phyloP scores from a whole-genome alignment of 2,329 filamentous ascomycete species.

The Didymella segeticola region DNA sequence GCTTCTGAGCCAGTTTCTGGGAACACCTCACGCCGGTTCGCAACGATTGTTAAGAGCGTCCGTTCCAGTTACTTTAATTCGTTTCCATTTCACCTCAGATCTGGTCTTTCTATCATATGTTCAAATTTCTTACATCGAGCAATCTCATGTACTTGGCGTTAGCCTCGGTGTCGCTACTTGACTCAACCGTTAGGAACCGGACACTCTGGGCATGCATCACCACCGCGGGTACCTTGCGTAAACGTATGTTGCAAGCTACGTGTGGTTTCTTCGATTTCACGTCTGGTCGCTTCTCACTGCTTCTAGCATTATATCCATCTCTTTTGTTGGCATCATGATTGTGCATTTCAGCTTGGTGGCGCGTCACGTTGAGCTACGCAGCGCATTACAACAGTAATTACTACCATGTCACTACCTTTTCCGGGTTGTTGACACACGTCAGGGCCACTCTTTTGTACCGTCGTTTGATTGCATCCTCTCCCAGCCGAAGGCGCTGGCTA shows the following conservation, averaged over 20 bases:
- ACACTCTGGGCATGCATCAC: neutral
- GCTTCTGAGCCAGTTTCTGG: slow-evolving; percentile 7
- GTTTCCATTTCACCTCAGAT: too few relatives aligned
- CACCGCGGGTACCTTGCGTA: neutral
- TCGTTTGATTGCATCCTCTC: neutral
- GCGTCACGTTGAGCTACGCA: neutral
- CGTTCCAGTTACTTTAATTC: too few relatives aligned
- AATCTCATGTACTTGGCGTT: neutral
- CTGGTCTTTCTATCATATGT: neutral
- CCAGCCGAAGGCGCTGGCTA: neutral
- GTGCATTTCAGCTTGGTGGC: slow-evolving; percentile 11
- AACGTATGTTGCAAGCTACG: neutral
- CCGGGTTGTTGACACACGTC: slow-evolving; percentile 13
- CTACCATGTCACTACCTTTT: neutral
- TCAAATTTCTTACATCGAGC: neutral
- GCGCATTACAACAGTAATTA: neutral
- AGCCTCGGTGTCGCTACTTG: neutral
- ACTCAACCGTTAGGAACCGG: neutral
- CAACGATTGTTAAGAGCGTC: neutral
- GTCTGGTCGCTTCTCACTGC: neutral
- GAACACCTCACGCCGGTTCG: neutral
- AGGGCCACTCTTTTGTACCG: slow-evolving; percentile 27
- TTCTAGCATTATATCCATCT: neutral
- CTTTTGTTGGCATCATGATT: neutral
- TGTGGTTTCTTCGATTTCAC: neutral